These are phyloP conservation scores for Aspergillus neotritici DNA, from an alignment of 2,329 filamentous ascomycete genomes.

Conservation along the genomic window DNA sequence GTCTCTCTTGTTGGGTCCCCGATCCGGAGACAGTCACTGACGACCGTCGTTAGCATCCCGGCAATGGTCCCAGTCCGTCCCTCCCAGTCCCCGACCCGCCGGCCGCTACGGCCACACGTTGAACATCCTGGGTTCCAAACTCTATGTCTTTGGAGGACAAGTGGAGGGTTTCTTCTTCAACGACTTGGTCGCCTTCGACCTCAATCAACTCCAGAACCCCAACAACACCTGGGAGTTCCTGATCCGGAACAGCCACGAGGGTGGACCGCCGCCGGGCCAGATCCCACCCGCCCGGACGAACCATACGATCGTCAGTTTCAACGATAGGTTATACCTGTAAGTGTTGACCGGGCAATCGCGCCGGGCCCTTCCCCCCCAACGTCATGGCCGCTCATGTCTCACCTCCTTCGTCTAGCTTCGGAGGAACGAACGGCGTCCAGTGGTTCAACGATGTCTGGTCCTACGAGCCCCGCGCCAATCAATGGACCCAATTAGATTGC, in stretches of 20 bases:
- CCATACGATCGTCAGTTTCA: slow-evolving; percentile 84
- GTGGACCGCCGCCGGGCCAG: slow-evolving; percentile 54
- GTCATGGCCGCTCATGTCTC: slow-evolving; percentile 4
- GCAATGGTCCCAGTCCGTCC: slow-evolving; percentile 93
- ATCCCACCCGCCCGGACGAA: slow-evolving; percentile 89
- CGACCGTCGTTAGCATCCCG: slow-evolving; percentile 64
- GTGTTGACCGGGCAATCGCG: slow-evolving; percentile 29
- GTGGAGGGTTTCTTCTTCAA: slow-evolving; percentile 99
- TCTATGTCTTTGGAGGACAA: slow-evolving; percentile 95
- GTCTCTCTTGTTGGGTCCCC: neutral
- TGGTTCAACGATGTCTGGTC: slow-evolving; percentile 99
- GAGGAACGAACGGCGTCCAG: slow-evolving; percentile 87
- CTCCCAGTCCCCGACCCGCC: slow-evolving; percentile 75
- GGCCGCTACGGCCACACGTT: slow-evolving; percentile 94
- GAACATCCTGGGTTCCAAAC: slow-evolving; percentile 93
- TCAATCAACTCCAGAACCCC: slow-evolving; percentile 88
- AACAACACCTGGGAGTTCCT: slow-evolving; percentile 92
- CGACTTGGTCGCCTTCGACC: slow-evolving; percentile 86
- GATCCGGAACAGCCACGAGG: slow-evolving; percentile 63
- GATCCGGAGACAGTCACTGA: slow-evolving; percentile 12
- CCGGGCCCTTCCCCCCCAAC: no score
- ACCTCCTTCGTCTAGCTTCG: slow-evolving; percentile 58
- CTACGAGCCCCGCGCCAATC: slow-evolving; percentile 76
- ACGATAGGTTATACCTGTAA: slow-evolving; percentile 89
- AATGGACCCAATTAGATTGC: slow-evolving; percentile 85